Evolutionary conservation across 768 basidiomycete genomes (phyloP).

Genomic region (Boletus pseudopeckii): DNA sequence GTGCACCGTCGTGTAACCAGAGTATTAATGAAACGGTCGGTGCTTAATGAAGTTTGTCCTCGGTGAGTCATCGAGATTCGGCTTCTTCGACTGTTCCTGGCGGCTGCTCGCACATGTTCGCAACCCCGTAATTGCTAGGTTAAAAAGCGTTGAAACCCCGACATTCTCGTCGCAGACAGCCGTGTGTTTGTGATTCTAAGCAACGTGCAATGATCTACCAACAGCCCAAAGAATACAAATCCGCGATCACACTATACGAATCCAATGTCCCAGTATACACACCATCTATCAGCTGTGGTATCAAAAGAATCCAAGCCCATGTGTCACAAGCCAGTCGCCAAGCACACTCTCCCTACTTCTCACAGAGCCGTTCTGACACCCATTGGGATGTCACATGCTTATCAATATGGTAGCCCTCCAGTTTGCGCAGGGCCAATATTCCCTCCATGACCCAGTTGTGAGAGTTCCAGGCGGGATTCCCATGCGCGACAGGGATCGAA

Average conservation of each 20-base stretch:
- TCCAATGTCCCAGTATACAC: slow-evolving; percentile 22
- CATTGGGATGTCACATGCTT: slow-evolving; percentile 29
- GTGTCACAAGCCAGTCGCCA: slow-evolving; percentile 4
- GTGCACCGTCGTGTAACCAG: not conserved
- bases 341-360: slow-evolving; percentile 18
- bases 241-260: slow-evolving; percentile 9
- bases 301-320: slow-evolving; percentile 14
- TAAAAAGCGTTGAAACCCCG: slow-evolving; percentile 12
- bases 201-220: slow-evolving; percentile 15
- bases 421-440: slow-evolving; percentile 24
- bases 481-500: slow-evolving; percentile 22
- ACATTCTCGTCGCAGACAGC: slow-evolving; percentile 11
- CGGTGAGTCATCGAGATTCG: slow-evolving; percentile 18
- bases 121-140: slow-evolving; percentile 21
- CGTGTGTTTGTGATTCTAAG: slow-evolving; percentile 6
- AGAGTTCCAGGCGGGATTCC: slow-evolving; percentile 28
- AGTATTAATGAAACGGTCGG: slow-evolving; percentile 4
- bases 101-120: not conserved
- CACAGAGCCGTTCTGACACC: slow-evolving; percentile 28
- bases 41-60: slow-evolving; percentile 3
- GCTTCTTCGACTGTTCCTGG: slow-evolving; percentile 7
- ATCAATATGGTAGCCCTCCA: slow-evolving; percentile 29
- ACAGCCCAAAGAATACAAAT: slow-evolving; percentile 25
- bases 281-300: slow-evolving; percentile 20
- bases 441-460: slow-evolving; percentile 34